phyloP scores from a whole-genome alignment of 1,284 basidiomycete species.

The Singerocomus inundabilis region DNA sequence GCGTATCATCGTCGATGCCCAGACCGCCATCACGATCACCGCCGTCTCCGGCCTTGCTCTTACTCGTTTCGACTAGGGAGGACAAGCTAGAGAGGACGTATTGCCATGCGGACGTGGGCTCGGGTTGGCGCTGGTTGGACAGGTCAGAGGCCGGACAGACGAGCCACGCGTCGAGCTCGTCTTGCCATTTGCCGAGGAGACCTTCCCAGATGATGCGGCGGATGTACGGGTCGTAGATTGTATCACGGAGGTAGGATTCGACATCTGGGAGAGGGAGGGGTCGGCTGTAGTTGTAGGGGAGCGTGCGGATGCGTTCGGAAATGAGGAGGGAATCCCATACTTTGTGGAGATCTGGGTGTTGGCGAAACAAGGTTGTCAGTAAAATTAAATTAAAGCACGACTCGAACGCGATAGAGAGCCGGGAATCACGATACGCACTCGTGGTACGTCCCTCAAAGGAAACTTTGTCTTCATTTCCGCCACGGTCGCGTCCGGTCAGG shows the following conservation, averaged over 20 bases:
- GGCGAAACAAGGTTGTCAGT: background rate
- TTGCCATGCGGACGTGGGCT: constrained; percentile 21
- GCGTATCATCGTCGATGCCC: constrained; percentile 54
- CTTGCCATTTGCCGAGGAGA: constrained; percentile 60
- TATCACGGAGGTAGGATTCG: constrained; percentile 71
- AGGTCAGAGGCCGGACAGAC: constrained; percentile 48
- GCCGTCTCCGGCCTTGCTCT: background rate
- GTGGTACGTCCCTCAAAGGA: constrained; percentile 66
- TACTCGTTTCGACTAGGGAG: background rate
- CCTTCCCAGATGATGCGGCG: constrained; percentile 87
- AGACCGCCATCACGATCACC: constrained; percentile 16
- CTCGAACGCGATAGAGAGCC: background rate
- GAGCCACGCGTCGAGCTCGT: constrained; percentile 62
- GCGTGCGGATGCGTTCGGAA: constrained; percentile 73
- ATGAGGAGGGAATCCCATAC: constrained; percentile 86
- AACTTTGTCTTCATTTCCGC: constrained; percentile 79
- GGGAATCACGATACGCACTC: constrained; percentile 43
- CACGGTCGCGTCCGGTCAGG: constrained; percentile 79
- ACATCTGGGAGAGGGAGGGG: constrained; percentile 66
- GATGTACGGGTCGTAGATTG: constrained; percentile 87
- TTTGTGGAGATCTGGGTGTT: constrained; percentile 70
- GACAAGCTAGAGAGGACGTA: constrained; percentile 27
- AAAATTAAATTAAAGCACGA: background rate
- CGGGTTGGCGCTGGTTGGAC: constrained; percentile 5
- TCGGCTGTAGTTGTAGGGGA: constrained; percentile 71